A percentile compares a stretch with the other conserved stretches of the same genome.
Conservation (phyloP, 2,329 filamentous ascomycete genomes). For the Beauveria sp. region DNA sequence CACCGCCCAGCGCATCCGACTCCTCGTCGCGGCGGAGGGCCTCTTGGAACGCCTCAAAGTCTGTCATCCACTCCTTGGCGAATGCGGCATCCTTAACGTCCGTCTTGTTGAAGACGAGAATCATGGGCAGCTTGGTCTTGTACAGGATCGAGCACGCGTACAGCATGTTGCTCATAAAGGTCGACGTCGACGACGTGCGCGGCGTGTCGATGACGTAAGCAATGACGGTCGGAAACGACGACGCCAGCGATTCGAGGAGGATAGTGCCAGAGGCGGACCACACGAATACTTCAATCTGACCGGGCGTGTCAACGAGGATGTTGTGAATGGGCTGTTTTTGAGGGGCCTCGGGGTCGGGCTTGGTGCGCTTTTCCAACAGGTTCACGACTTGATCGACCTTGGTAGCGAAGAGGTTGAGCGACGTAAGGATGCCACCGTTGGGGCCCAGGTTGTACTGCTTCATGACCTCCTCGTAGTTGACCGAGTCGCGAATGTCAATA, state of each 20-base stretch:
- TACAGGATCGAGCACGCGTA: conserved; percentile 98
- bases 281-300: conserved; percentile 97
- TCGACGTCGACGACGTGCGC: conserved; percentile 83
- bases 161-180: conserved; percentile 99
- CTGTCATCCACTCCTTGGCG: conserved; percentile 98
- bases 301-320: conserved; percentile 90
- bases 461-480: conserved; percentile 99
- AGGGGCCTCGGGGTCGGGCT: conserved; percentile 52
- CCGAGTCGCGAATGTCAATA: conserved; percentile 96
- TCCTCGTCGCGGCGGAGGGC: conserved; percentile 77
- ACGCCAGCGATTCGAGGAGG: conserved; percentile 83
- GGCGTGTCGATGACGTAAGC: conserved; percentile 98
- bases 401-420: conserved; percentile 91
- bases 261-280: conserved; percentile 97
- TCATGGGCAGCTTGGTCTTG: conserved; percentile 98
- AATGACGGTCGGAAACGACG: conserved; percentile 91
- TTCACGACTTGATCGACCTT: conserved; percentile 94
- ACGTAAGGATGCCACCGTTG: conserved; percentile 94
- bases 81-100: conserved; percentile 88
- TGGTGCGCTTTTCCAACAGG: conserved; percentile 81
- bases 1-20: conserved; percentile 64
- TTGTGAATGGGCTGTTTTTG: conserved; percentile 62
- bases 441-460: conserved; percentile 97
- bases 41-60: conserved; percentile 91
- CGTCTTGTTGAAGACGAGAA: conserved; percentile 98